These are phyloP conservation scores for Fusarium redolens DNA, from an alignment of 2,329 filamentous ascomycete species.

Conservation along the genomic window DNA sequence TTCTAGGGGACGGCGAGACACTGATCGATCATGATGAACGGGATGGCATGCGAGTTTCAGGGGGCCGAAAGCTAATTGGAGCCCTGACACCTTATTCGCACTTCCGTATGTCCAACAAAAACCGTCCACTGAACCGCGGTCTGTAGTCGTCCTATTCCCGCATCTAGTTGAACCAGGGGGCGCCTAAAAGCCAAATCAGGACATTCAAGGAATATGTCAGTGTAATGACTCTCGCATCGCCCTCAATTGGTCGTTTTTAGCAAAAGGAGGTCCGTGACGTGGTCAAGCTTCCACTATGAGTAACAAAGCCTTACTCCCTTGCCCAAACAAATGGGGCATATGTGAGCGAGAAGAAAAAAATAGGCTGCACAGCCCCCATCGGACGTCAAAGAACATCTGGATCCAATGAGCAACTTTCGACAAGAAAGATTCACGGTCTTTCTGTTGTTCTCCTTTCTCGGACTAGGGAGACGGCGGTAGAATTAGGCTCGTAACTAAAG, in stretches of 20 bases:
- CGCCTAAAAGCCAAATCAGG: neutral
- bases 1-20: slow-evolving; percentile 14
- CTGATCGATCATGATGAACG: slow-evolving; percentile 13
- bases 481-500: slow-evolving; percentile 40
- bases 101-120: neutral
- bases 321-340: slow-evolving; percentile 29
- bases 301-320: slow-evolving; percentile 27
- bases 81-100: slow-evolving; percentile 23
- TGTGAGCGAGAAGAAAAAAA: slow-evolving; percentile 9
- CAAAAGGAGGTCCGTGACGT: slow-evolving; percentile 42
- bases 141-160: neutral
- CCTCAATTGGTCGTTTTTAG: slow-evolving; percentile 33
- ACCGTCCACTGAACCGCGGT: neutral
- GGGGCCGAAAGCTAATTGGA: slow-evolving; percentile 26
- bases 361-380: slow-evolving; percentile 32
- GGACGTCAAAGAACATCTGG: slow-evolving; percentile 8
- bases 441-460: slow-evolving; percentile 8
- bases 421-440: neutral
- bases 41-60: slow-evolving; percentile 36
- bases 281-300: slow-evolving; percentile 30
- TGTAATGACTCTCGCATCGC: slow-evolving; percentile 35
- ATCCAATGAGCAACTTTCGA: slow-evolving; percentile 23
- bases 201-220: neutral
- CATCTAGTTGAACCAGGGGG: slow-evolving; percentile 11
- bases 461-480: slow-evolving; percentile 7